phyloP scores from a whole-genome alignment of 2,329 filamentous ascomycete genomes.

The Sporothrix curviconia region DNA sequence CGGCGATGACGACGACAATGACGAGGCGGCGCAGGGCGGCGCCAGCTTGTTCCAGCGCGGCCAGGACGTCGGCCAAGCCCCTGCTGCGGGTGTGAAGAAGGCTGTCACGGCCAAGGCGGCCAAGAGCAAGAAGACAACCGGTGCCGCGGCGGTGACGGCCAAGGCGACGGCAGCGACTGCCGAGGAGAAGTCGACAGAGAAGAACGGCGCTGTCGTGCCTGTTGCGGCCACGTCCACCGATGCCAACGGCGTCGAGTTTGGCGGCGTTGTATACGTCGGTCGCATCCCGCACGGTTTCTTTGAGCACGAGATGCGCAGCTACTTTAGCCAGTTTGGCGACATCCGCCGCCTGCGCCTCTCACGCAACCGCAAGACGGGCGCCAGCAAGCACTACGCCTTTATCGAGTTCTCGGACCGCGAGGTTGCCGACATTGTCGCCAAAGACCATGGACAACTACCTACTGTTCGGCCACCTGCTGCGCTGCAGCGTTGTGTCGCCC shows the following conservation, averaged over 20 bases:
- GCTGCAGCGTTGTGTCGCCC: slow-evolving; percentile 61
- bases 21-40: slow-evolving; percentile 10
- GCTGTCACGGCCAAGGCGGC: background rate
- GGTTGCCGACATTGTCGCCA: slow-evolving; percentile 80
- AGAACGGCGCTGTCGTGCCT: background rate
- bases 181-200: background rate
- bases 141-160: background rate
- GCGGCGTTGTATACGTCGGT: slow-evolving; percentile 83
- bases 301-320: slow-evolving; percentile 88
- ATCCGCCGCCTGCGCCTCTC: slow-evolving; percentile 75
- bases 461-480: slow-evolving; percentile 87
- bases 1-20: slow-evolving; percentile 9
- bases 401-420: slow-evolving; percentile 77
- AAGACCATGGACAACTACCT: slow-evolving; percentile 98
- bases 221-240: slow-evolving; percentile 33
- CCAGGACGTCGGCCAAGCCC: slow-evolving; percentile 21
- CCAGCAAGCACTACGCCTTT: slow-evolving; percentile 90
- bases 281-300: slow-evolving; percentile 72
- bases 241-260: slow-evolving; percentile 28
- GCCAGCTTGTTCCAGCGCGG: slow-evolving; percentile 18
- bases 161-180: background rate
- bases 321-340: slow-evolving; percentile 87
- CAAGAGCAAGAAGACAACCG: background rate
- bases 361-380: slow-evolving; percentile 85
- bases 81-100: slow-evolving; percentile 10